Conservation (phyloP, 2,329 filamentous ascomycete species). For the Fusarium redolens region DNA sequence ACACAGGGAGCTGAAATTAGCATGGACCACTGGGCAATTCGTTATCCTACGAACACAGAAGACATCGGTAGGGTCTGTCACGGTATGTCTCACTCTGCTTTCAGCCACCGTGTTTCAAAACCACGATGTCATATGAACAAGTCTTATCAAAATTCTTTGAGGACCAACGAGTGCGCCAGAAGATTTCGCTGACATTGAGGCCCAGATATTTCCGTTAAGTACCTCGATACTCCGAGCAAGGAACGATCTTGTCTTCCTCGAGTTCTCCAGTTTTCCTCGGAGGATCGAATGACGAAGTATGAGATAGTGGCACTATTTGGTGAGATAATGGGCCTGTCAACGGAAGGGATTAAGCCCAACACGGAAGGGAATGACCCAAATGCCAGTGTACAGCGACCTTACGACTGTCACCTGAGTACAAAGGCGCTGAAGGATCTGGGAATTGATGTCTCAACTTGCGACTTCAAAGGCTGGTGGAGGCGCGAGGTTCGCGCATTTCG, state of each 20-base stretch:
- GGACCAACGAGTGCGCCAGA: neutral
- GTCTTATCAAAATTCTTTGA: neutral
- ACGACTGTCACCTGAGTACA: conserved; percentile 89
- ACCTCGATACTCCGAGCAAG: conserved; percentile 62
- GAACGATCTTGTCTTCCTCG: conserved; percentile 67
- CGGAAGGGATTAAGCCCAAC: conserved; percentile 75
- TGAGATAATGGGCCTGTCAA: conserved; percentile 80
- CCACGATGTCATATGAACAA: neutral
- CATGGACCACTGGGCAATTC: conserved; percentile 88
- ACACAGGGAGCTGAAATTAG: conserved; percentile 70
- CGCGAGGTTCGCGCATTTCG: conserved; percentile 70
- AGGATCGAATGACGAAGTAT: conserved; percentile 90
- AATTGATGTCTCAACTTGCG: conserved; percentile 77
- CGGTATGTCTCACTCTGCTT: conserved; percentile 57
- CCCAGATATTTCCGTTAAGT: conserved; percentile 76
- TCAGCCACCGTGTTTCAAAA: conserved; percentile 17
- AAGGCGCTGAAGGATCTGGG: conserved; percentile 76
- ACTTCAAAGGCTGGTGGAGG: conserved; percentile 87
- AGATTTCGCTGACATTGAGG: neutral
- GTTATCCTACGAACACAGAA: conserved; percentile 90
- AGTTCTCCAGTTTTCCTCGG: conserved; percentile 86
- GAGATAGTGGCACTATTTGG: conserved; percentile 84
- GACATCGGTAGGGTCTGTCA: conserved; percentile 84
- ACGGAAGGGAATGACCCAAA: conserved; percentile 78
- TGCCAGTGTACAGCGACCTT: conserved; percentile 80